Evolutionary conservation across 2,329 filamentous ascomycete genomes (phyloP), one percentile per base, ranked within the genome.

Genomic region (Aureobasidium musti): DNA sequence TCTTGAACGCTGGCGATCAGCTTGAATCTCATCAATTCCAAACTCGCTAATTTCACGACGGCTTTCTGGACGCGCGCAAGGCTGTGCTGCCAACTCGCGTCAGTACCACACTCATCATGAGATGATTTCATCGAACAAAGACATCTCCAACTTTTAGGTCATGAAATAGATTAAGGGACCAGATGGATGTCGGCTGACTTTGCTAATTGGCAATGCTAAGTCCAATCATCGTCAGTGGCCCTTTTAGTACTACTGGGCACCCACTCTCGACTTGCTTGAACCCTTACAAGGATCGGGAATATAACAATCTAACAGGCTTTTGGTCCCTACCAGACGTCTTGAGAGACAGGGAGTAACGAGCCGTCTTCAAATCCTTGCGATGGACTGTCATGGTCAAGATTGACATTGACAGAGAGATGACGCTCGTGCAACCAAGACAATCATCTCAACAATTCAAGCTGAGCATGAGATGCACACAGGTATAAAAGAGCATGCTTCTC

Each of bases 51-150:
- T n/a, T 2, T 30, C 37, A 35, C 35, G 35, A 19, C 53, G 28
- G 53, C 35, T 41, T 21, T 19, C 4, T 56, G 13, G 21, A 41
- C 21, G n/a, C 28, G 13, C 28, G 33, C 54, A 30, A 45, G 26
- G 23, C 23, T 13, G 39, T 59, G 54, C 54, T 13, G 26, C 7
- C 6, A 1, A 6, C 11, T 43, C 54, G 39, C 26, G 37, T 33
- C 30, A 10, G 54, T 45, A 45, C 37, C 23, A 59, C 54, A 30
- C 28, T 28, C 37, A 26, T 59, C 54, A 59, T 43, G 39, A 26
- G 54, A 59, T 19, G 54, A 39, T 30, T 26, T 59, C 13, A 39
- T 5, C 14, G 54, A 59, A 59, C 54, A 59, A 59, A 59, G 53
- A 59, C 54, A 3, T 21, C 19, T 21, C 37, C 14, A 45, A 45